These are phyloP conservation scores for Chlorella sp. DNA, from an alignment of 139 green algal genomes.

Conservation along the genomic window DNA sequence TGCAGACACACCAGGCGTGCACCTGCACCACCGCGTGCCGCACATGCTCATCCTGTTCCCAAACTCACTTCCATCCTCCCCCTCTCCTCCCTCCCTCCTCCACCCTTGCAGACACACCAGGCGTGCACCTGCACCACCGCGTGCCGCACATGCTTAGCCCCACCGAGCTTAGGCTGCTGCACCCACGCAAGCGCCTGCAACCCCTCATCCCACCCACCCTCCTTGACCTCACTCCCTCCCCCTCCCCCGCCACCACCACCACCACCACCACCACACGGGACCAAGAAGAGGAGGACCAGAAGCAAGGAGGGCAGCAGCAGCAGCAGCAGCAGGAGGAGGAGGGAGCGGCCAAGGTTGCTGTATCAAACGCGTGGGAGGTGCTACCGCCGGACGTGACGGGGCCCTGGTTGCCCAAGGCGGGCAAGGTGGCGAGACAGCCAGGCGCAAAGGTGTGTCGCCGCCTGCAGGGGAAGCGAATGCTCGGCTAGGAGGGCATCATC, in stretches of 20 bases:
- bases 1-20: conserved; percentile 67
- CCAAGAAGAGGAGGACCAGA: background rate
- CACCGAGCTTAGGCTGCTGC: conserved; percentile 67
- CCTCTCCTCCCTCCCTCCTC: too few relatives aligned
- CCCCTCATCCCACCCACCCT: conserved; percentile 51
- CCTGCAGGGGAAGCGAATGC: too few relatives aligned
- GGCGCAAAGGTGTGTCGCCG: too few relatives aligned
- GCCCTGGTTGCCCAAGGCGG: background rate
- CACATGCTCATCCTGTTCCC: too few relatives aligned
- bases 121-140: conserved; percentile 90
- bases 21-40: conserved; percentile 86
- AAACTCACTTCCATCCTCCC: too few relatives aligned
- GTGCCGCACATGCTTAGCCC: conserved; percentile 80
- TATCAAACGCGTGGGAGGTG: background rate
- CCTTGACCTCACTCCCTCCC: conserved; percentile 15
- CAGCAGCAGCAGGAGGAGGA: background rate
- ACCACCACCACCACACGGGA: background rate
- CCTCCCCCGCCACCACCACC: background rate
- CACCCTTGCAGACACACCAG: conserved; percentile 86
- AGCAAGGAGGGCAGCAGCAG: background rate
- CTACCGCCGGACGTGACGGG: background rate
- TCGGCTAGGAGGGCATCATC: too few relatives aligned
- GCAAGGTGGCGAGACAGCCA: too few relatives aligned
- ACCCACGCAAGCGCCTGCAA: conserved; percentile 55
- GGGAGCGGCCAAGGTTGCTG: background rate